A percentile compares a stretch with the other conserved stretches of the same genome.
phyloP scores from a whole-genome alignment of 129 eudicot species.

The carrot (Daucus carota) region DNA sequence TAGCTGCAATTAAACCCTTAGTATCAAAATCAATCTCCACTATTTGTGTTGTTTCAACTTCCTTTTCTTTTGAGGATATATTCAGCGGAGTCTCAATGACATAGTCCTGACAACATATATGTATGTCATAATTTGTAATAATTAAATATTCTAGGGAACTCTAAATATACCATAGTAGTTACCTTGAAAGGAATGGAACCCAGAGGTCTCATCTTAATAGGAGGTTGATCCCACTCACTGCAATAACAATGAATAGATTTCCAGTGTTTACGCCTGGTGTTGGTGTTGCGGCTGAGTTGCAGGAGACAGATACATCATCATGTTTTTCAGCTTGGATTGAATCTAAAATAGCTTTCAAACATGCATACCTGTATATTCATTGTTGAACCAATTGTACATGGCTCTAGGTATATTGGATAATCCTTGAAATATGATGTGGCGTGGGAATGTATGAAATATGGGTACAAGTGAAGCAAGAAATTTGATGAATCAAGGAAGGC shows the following conservation, averaged over 20 bases:
- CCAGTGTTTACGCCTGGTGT: no score
- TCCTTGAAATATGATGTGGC: no score
- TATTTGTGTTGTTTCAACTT: slow-evolving; percentile 37
- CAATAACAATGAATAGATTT: background rate
- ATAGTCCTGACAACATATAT: slow-evolving; percentile 55
- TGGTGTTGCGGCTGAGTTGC: no score
- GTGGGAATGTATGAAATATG: no score
- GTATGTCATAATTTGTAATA: slow-evolving; percentile 4
- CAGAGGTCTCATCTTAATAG: slow-evolving; percentile 71
- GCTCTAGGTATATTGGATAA: no score
- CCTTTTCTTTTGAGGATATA: slow-evolving; percentile 28
- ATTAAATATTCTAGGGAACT: background rate
- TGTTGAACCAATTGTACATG: no score
- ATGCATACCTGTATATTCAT: no score
- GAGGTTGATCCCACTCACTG: slow-evolving; percentile 99
- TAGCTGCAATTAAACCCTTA: slow-evolving; percentile 63
- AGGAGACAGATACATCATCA: no score
- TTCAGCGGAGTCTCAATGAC: slow-evolving; percentile 90
- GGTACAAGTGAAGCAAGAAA: no score
- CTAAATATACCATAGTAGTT: slow-evolving; percentile 4
- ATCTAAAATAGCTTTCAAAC: no score
- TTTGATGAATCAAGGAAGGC: no score
- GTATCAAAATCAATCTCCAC: slow-evolving; percentile 59
- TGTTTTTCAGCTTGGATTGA: no score
- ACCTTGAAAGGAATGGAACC: slow-evolving; percentile 84